Evolutionary conservation across 2,329 filamentous ascomycete species (phyloP).

Genomic region (Ophiocordyceps polyrhachis-furcata): DNA sequence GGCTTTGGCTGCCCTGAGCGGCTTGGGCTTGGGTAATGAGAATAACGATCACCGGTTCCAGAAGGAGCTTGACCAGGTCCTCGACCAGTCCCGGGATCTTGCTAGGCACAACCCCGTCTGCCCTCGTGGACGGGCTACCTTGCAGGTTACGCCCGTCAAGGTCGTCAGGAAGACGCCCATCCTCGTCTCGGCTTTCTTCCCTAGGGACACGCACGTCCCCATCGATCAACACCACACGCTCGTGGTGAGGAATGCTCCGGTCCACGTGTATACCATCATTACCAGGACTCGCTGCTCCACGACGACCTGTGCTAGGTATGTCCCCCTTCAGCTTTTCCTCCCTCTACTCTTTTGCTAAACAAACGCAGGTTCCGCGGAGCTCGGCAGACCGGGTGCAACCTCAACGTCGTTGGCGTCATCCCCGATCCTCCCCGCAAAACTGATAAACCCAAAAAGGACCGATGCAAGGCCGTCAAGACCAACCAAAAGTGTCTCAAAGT

Average conservation of each 20-base stretch:
- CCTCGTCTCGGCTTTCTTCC: background rate
- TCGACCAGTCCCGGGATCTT: background rate
- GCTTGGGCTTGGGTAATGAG: background rate
- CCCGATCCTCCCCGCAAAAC: background rate
- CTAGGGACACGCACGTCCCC: background rate
- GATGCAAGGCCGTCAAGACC: background rate
- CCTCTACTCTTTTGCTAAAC: background rate
- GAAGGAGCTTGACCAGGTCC: background rate
- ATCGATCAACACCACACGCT: background rate
- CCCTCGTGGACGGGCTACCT: background rate
- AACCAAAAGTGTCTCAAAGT: background rate
- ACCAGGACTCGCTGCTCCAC: background rate
- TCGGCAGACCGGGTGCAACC: background rate
- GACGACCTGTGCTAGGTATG: background rate
- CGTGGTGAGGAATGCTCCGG: background rate
- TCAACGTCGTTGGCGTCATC: background rate
- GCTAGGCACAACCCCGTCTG: background rate
- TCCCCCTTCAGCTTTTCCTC: too few relatives aligned
- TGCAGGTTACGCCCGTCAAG: background rate
- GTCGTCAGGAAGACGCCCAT: background rate
- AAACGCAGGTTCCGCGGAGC: background rate
- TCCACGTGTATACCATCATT: background rate
- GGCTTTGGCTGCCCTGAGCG: background rate
- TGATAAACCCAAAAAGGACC: background rate
- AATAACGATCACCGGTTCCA: background rate